A percentile compares a stretch with the other conserved stretches of the same genome.
Evolutionary conservation across 345 rosid genomes (phyloP).

Genomic region (Eucalyptus cladocalyx): DNA sequence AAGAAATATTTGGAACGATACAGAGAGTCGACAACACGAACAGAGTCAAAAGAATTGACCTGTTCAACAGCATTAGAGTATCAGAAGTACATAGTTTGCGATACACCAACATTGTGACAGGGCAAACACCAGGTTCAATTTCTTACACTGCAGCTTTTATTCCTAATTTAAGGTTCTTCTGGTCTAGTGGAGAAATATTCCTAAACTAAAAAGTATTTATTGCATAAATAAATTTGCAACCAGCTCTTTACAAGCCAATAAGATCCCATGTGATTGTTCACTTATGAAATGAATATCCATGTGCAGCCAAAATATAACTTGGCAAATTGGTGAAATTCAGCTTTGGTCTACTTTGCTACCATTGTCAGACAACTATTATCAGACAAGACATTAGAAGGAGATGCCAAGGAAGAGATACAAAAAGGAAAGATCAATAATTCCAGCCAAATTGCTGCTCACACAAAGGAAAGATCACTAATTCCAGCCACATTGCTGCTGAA

Average conservation of each 20-base stretch:
- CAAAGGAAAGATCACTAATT: not conserved
- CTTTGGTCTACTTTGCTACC: not conserved
- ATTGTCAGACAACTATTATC: not conserved
- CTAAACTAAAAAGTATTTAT: not conserved
- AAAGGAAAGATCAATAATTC: not conserved
- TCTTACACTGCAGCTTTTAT: not conserved
- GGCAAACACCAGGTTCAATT: not conserved
- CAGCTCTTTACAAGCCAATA: not conserved
- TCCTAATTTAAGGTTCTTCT: not conserved
- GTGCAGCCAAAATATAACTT: not conserved
- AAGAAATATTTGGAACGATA: slow-evolving; percentile 76
- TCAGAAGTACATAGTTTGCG: not conserved
- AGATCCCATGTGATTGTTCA: not conserved
- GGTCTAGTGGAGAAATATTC: not conserved
- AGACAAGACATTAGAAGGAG: not conserved
- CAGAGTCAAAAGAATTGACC: slow-evolving; percentile 67
- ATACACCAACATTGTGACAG: not conserved
- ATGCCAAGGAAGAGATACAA: not conserved
- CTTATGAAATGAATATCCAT: not conserved
- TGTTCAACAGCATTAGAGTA: slow-evolving; percentile 3
- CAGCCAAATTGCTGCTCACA: not conserved
- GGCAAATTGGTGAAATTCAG: not conserved
- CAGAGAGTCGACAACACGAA: slow-evolving; percentile 65
- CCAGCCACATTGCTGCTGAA: not conserved
- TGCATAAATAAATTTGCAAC: not conserved